Percentiles rank a stretch among this genome's conserved stretches.
Evolutionary conservation across 371 early-diverging fungal species (phyloP).

Genomic region (Apophysomyces trapeziformis): DNA sequence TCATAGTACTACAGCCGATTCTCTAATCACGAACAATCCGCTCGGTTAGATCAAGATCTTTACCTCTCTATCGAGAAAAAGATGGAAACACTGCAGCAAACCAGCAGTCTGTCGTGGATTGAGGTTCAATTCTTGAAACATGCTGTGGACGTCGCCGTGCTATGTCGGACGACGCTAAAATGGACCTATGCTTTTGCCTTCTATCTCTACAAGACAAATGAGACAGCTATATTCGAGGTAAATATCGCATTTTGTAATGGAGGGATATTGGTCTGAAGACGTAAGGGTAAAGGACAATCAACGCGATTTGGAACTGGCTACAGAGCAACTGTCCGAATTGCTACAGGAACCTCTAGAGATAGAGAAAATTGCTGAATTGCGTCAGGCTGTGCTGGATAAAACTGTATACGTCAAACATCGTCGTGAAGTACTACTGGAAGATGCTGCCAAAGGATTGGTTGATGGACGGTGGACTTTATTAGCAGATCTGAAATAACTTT

Average conservation of each 20-base stretch:
- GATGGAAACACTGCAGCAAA: slow-evolving; percentile 95
- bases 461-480: slow-evolving; percentile 76
- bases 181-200: slow-evolving; percentile 98
- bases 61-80: slow-evolving; percentile 89
- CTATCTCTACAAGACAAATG: slow-evolving; percentile 85
- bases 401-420: slow-evolving; percentile 77
- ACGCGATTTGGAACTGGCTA: slow-evolving; percentile 93
- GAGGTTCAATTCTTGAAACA: slow-evolving; percentile 96
- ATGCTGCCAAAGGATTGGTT: slow-evolving; percentile 76
- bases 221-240: slow-evolving; percentile 89
- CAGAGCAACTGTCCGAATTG: slow-evolving; percentile 88
- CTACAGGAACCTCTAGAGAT: slow-evolving; percentile 83
- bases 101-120: slow-evolving; percentile 94
- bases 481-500: slow-evolving; percentile 23
- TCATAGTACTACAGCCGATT: slow-evolving; percentile 93
- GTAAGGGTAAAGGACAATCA: slow-evolving; percentile 78
- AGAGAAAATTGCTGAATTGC: slow-evolving; percentile 74
- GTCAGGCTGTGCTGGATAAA: slow-evolving; percentile 83
- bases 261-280: neutral
- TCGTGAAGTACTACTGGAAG: slow-evolving; percentile 77
- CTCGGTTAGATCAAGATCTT: slow-evolving; percentile 87
- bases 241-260: neutral
- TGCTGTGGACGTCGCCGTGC: slow-evolving; percentile 88
- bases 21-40: slow-evolving; percentile 96
- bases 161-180: slow-evolving; percentile 89